These are phyloP conservation scores for Pouteria glomerata DNA, from an alignment of 148 eudicot species.

Conservation along the genomic window DNA sequence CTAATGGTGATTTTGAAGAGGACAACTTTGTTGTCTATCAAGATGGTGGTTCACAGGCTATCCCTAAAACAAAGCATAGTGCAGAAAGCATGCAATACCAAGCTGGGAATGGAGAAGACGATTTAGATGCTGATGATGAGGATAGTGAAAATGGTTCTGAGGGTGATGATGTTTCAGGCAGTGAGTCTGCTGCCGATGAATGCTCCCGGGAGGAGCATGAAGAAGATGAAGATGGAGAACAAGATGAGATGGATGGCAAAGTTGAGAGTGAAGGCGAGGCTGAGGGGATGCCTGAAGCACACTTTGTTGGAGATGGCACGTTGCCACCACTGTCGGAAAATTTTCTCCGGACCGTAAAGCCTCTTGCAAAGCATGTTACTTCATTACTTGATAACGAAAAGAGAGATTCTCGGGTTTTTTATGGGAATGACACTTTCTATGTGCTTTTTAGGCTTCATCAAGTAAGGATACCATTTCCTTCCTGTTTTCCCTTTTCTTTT, in stretches of 20 bases:
- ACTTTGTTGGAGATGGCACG: conserved; percentile 44
- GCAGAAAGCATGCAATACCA: conserved; percentile 26
- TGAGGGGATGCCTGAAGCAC: conserved; percentile 49
- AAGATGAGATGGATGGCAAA: conserved; percentile 67
- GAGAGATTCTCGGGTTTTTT: conserved; percentile 55
- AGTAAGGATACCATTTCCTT: conserved; percentile 30
- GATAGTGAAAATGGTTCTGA: conserved; percentile 81
- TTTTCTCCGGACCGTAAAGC: conserved; percentile 47
- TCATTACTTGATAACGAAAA: conserved; percentile 32
- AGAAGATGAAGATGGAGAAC: conserved; percentile 65
- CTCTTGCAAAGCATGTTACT: conserved; percentile 61
- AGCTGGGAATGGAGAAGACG: conserved; percentile 45
- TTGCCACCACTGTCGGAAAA: conserved; percentile 47
- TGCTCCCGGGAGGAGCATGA: conserved; percentile 70
- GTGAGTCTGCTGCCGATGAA: conserved; percentile 86
- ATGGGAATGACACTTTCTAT: conserved; percentile 79
- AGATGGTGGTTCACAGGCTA: conserved; percentile 28
- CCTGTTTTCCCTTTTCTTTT: neutral
- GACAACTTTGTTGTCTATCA: conserved; percentile 40
- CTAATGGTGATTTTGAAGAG: conserved; percentile 63
- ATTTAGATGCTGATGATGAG: conserved; percentile 74
- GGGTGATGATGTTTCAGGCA: conserved; percentile 71
- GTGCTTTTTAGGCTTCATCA: conserved; percentile 86
- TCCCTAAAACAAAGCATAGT: conserved; percentile 28
- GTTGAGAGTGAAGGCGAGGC: conserved; percentile 91